A percentile compares a stretch with the other conserved stretches of the same genome.
Evolutionary conservation across 495 filamentous ascomycete species (phyloP).

Genomic region (Echria macrotheca): DNA sequence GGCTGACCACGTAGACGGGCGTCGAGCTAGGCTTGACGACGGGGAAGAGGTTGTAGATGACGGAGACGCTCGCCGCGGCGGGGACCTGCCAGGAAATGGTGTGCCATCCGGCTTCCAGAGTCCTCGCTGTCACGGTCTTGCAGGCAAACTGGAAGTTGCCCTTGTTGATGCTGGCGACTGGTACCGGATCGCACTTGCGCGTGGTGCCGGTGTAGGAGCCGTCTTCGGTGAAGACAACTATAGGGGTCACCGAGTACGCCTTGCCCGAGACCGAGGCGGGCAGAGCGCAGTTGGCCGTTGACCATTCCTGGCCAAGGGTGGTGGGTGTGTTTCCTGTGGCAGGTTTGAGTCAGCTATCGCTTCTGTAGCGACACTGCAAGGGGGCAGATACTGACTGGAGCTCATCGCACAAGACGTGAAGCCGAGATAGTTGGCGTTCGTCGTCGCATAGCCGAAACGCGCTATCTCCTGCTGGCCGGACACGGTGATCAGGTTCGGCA

Average conservation of each 20-base stretch:
- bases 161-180: slow-evolving; percentile 11
- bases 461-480: background rate
- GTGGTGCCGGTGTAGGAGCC: background rate
- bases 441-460: slow-evolving; percentile 4
- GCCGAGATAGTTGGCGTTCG: slow-evolving; percentile 10
- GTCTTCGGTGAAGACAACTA: background rate
- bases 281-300: slow-evolving; percentile 2
- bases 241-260: slow-evolving; percentile 6
- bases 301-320: background rate
- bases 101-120: slow-evolving; percentile 2
- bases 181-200: slow-evolving; percentile 7
- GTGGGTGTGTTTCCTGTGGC: background rate
- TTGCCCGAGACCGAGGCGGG: slow-evolving; percentile 7
- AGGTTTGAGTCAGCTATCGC: background rate
- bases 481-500: background rate
- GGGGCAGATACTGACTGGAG: background rate
- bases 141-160: slow-evolving; percentile 12
- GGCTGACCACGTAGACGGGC: slow-evolving; percentile 10
- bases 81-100: slow-evolving; percentile 8
- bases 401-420: slow-evolving; percentile 1
- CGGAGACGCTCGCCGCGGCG: slow-evolving; percentile 8
- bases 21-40: slow-evolving; percentile 1
- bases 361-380: background rate
- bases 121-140: slow-evolving; percentile 3
- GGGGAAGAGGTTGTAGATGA: slow-evolving; percentile 3